Percentiles rank a stretch among this genome's conserved stretches.
Evolutionary conservation across 352 stramenopile species (phyloP).

Genomic region (Achlya hypogyna): DNA sequence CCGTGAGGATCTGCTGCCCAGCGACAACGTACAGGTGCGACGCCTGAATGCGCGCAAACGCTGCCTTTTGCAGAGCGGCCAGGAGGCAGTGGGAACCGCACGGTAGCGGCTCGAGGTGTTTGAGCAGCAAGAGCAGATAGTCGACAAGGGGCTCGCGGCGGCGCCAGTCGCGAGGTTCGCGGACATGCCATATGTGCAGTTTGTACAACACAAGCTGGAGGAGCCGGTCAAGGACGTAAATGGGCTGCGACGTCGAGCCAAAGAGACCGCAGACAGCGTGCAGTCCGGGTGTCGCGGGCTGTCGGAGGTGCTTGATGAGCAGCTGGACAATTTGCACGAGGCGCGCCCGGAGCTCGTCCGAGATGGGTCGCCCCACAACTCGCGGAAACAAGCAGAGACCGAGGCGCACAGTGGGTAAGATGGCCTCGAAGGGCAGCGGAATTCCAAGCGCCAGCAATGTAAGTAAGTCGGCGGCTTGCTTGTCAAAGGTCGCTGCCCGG

Average conservation of each 20-base stretch:
- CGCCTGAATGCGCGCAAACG: conserved; percentile 7
- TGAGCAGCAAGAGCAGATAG: neutral
- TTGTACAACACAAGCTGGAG: conserved; percentile 8
- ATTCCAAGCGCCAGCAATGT: neutral
- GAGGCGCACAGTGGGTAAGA: conserved; percentile 5
- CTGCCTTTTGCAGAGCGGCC: neutral
- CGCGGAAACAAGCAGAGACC: conserved; percentile 1
- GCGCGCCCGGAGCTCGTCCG: neutral
- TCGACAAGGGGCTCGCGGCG: neutral
- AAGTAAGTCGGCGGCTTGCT: conserved; percentile 4
- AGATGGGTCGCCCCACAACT: neutral
- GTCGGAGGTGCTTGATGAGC: neutral
- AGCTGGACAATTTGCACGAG: neutral
- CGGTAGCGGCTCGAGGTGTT: neutral
- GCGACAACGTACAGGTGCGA: conserved; percentile 11
- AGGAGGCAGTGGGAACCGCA: neutral
- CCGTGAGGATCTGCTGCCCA: conserved; percentile 5
- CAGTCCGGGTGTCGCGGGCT: neutral
- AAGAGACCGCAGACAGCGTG: neutral
- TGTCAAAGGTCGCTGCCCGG: conserved; percentile 6
- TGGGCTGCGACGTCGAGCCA: neutral
- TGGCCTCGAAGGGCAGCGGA: conserved; percentile 2
- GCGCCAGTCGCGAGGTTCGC: neutral
- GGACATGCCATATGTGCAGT: conserved; percentile 9
- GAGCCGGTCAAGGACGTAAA: neutral